Percentiles rank a stretch among this genome's conserved stretches.
These are phyloP conservation scores for Ustilago tritici DNA, from an alignment of 1,284 basidiomycete genomes.

Conservation along the genomic window DNA sequence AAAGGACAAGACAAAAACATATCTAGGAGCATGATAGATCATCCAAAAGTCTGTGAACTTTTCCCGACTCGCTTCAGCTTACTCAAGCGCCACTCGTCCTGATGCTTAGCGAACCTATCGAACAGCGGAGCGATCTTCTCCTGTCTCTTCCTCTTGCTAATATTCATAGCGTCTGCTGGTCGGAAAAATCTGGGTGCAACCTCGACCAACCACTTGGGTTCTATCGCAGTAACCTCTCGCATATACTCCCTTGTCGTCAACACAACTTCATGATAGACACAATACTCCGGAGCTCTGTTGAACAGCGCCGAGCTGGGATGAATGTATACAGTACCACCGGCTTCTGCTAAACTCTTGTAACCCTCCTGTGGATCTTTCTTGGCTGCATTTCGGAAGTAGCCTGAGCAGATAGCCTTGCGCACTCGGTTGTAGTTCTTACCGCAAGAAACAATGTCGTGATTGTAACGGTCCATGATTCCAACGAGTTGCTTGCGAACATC, in stretches of 20 bases:
- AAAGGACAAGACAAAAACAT: neutral
- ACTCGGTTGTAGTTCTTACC: conserved; percentile 93
- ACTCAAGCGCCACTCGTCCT: conserved; percentile 58
- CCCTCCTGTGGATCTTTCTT: conserved; percentile 78
- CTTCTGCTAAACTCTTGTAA: conserved; percentile 95
- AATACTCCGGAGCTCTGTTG: conserved; percentile 87
- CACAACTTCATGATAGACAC: conserved; percentile 80
- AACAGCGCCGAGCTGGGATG: conserved; percentile 97
- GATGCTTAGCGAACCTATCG: conserved; percentile 61
- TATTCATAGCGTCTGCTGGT: conserved; percentile 93
- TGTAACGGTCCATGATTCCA: conserved; percentile 99
- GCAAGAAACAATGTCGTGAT: conserved; percentile 91
- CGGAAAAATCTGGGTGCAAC: conserved; percentile 98
- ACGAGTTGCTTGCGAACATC: conserved; percentile 96
- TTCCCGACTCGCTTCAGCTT: conserved; percentile 49
- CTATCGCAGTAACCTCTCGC: conserved; percentile 91
- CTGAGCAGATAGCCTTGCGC: conserved; percentile 94
- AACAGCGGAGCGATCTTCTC: conserved; percentile 95
- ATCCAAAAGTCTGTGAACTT: conserved; percentile 56
- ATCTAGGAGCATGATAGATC: neutral
- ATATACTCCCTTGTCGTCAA: conserved; percentile 87
- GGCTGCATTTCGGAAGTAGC: conserved; percentile 72
- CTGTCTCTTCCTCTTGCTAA: conserved; percentile 94
- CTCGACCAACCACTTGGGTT: conserved; percentile 98
- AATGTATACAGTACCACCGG: conserved; percentile 88